phyloP scores from a whole-genome alignment of 306 rosid genomes.

The Delonix regia region DNA sequence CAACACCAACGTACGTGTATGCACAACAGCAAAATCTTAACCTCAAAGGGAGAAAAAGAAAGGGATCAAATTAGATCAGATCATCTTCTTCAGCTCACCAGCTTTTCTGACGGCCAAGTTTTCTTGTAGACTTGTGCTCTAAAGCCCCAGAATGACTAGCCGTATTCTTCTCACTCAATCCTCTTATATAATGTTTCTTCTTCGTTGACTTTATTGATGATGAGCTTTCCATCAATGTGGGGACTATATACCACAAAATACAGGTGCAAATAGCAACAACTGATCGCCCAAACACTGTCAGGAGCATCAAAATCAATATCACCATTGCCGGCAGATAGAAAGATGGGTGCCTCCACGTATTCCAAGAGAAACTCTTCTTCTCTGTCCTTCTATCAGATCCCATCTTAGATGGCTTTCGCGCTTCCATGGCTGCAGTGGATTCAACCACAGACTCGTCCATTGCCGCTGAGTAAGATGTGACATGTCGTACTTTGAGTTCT shows the following conservation, averaged over 20 bases:
- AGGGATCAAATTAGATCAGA: background rate
- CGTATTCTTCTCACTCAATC: constrained; percentile 48
- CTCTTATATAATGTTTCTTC: constrained; percentile 44
- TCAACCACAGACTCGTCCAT: constrained; percentile 13
- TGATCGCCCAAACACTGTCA: constrained; percentile 68
- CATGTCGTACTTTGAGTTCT: constrained; percentile 45
- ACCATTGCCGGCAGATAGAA: constrained; percentile 58
- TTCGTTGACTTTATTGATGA: constrained; percentile 6
- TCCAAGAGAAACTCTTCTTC: constrained; percentile 36
- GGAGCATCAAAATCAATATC: constrained; percentile 55
- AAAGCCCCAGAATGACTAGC: constrained; percentile 1
- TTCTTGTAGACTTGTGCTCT: constrained; percentile 34
- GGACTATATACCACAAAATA: constrained; percentile 69
- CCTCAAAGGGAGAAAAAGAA: constrained; percentile 13
- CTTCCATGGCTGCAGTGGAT: constrained; percentile 31
- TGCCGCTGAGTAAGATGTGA: constrained; percentile 3
- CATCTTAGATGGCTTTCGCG: constrained; percentile 22
- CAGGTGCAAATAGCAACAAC: constrained; percentile 59
- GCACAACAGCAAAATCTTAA: constrained; percentile 32
- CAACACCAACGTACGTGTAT: constrained; percentile 28
- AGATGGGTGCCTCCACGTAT: constrained; percentile 46
- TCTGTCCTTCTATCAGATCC: background rate
- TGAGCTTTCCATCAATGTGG: constrained; percentile 48
- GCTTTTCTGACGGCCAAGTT: constrained; percentile 53
- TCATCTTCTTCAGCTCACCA: constrained; percentile 46